Base-by-base conservation (phyloP, 2,329 filamentous ascomycete genomes). In the Clarireedia hainanense region DNA sequence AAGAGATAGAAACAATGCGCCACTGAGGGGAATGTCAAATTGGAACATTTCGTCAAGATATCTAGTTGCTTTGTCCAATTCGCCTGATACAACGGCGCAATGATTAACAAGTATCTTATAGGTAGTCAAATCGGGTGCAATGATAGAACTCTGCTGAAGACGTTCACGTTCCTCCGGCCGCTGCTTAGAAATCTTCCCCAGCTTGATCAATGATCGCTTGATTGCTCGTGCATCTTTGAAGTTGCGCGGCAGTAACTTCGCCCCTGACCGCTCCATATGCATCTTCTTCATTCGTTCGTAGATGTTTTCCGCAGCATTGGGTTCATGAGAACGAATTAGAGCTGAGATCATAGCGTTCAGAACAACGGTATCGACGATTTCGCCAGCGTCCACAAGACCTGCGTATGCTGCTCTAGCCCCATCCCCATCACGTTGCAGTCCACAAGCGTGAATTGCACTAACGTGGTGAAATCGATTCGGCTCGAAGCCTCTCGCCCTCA, bases 261-360 rank as follows among this genome's bases (percentile, higher is more conserved):
- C 51, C 12, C 54, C 59, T 56, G 63, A 30, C 12, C 53, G 55
- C 20, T 61, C 55, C 6, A 57, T 26, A 51, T 68, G 62, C 26
- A 64, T 48, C 71, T 65, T 36, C 69, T 91, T 91, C 91, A 99
- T 97, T 58, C 85, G 84, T 56, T 83, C 75, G 65, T 96, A 96
- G 10, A 96, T 82, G 58, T 86, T 79, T 63, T 92, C 84, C 2
- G 91, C 94, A 0, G 89, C 85, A 6, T 77, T 73, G 40, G 86
- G 80, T 67, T 99, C 91, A 42, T 86, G 86, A 14, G 86, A 84
- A 55, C 83, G 79, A 45, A 96, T 76, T 20, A 97, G 78, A 1
- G 90, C 85, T 0, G 84, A 78, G 59, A 97, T 88, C 64, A 96
- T 84, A 63, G 87, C 89, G 67, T 97, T 97, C 69, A 97, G 77